Conservation (phyloP, 2,329 filamentous ascomycete species). For the Penicillium sp. region DNA sequence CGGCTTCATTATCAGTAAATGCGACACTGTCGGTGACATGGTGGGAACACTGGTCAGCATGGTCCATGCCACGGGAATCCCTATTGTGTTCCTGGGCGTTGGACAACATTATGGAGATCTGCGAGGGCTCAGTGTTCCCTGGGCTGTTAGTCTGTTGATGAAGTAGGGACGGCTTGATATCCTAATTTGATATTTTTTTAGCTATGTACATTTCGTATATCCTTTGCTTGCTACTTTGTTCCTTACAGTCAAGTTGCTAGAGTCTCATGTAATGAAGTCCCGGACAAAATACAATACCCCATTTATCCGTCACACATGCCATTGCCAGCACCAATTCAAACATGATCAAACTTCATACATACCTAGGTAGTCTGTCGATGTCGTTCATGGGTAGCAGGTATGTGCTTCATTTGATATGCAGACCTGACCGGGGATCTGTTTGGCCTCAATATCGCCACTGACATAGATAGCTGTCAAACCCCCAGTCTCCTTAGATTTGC, state of each 20-base stretch:
- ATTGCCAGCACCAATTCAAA: neutral
- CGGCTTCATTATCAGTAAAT: conserved; percentile 98
- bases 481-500: neutral
- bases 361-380: no score
- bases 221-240: neutral
- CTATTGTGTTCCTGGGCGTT: conserved; percentile 84
- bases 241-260: no score
- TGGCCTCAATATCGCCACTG: neutral
- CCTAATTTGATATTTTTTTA: neutral
- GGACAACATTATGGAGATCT: conserved; percentile 67
- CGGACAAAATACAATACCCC: neutral
- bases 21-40: conserved; percentile 99
- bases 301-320: neutral
- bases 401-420: neutral
- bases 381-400: no score
- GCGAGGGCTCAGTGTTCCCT: conserved; percentile 62
- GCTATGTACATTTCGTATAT: neutral
- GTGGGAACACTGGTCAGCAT: conserved; percentile 93
- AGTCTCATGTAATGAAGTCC: neutral
- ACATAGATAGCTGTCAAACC: neutral
- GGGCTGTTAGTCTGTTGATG: conserved; percentile 62
- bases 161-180: conserved; percentile 32
- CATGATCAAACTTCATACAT: no score
- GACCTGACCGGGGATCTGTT: neutral
- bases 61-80: conserved; percentile 95